Base-by-base conservation (phyloP, 2,329 filamentous ascomycete genomes). In the Aspergillus fructus region DNA sequence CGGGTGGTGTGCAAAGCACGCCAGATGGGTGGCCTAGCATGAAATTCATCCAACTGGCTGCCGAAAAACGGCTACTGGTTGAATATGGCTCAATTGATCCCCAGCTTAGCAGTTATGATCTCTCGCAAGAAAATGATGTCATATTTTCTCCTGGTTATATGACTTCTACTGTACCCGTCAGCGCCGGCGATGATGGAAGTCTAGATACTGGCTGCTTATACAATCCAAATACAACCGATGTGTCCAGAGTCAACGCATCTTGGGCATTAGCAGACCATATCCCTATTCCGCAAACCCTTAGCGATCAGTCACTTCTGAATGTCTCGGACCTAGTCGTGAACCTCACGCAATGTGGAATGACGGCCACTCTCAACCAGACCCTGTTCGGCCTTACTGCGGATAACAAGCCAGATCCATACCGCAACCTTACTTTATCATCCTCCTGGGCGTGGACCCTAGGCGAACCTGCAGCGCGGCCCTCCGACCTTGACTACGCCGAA, bases 21-120 rank as follows among this genome's bases (percentile, higher is more conserved):
- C 66, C 76, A 1, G 78, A 86, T 70, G 86, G 86, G 11, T 89
- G 86, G 86, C 86, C 86, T 0, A 82, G 80, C n/a, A 81, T 84
- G 62, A 77, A 79, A 19, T 85, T 80, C 62, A 70, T 87, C 34
- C 83, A 85, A 62, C 78, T 87, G 45, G 74, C 76, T 2, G 73
- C 78, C 47, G 76, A 77, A n/a, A 79, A 79, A 61, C 77, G 86
- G 33, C 63, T 88, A 2, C 65, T 89, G 2, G 68, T 83, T 8
- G 78, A 79, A 39, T 85, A 83, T 66, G 85, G 85, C 1, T 74
- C 68, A 0, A 68, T 88, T 5, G 85, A 86, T 66, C 71, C 82
- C 2, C 82, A 87, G 55, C 81, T 88, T 76, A 61, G 66, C 9
- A 68, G 64, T 3, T 88, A 88, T 65, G 78, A 87, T 62, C 76